Percentiles rank a stretch among this genome's conserved stretches.
phyloP scores from a whole-genome alignment of 345 rosid genomes.

The Populus tremula region DNA sequence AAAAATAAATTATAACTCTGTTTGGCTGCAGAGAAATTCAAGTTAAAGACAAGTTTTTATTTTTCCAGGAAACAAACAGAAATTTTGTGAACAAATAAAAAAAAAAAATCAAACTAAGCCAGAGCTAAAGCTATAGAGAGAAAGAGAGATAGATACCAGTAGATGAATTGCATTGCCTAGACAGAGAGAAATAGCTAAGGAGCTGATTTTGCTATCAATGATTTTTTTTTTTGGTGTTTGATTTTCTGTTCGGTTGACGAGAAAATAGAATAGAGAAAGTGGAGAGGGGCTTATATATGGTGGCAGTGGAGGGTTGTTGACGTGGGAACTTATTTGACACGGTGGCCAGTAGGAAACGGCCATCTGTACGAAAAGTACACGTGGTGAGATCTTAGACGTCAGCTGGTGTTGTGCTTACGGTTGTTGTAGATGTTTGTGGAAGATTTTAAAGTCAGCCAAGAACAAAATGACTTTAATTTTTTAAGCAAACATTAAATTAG shows the following conservation, averaged over 20 bases:
- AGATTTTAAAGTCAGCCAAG: background rate
- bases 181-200: background rate
- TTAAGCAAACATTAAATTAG: no score
- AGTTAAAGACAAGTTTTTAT: background rate
- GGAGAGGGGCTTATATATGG: background rate
- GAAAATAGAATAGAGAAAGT: background rate
- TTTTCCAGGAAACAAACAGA: background rate
- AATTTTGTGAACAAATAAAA: background rate
- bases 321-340: background rate
- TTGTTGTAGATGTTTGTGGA: background rate
- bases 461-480: no score
- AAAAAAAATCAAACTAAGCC: no score
- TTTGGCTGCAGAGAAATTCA: background rate
- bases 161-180: background rate
- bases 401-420: background rate
- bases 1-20: background rate
- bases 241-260: background rate
- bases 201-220: background rate
- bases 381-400: conserved; percentile 11
- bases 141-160: background rate
- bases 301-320: background rate
- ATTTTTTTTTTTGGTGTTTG: background rate
- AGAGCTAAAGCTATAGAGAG: no score
- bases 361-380: background rate
- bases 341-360: background rate